Base-by-base conservation (phyloP, 148 eudicot species). In the Silene latifolia region DNA sequence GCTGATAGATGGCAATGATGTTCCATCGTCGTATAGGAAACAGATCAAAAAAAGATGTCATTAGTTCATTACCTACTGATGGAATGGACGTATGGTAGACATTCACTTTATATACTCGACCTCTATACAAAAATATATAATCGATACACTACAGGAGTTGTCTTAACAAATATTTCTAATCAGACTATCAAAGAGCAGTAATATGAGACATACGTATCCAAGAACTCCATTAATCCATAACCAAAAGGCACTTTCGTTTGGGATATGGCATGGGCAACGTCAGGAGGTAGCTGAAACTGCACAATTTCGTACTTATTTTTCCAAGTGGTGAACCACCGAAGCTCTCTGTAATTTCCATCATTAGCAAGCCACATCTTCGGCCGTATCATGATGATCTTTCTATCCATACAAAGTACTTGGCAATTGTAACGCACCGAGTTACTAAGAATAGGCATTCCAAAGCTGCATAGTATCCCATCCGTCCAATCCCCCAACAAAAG, bases 341-440 rank as follows among this genome's bases (percentile, higher is more conserved):
- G 96, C 80, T 94, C 98, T 81, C 98, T 85, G 69, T 94, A 94
- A 77, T 94, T 94, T 0, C 98, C 97, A 75, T 94, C 98, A 82
- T 92, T 92, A 67, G 97, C 98, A 66, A 94, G 96, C 88, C 91
- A 91, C 93, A 89, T 85, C 82, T 94, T 94, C 8, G 98, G 96
- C 25, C 98, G 88, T 54, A 92, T 94, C 97, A 94, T 87, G 82
- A 94, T 78, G 63, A 94, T 90, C 80, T 87, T 92, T 63, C 90
- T 84, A 73, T 94, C 89, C 78, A 94, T 79, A 77, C 98, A 94
- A 72, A 94, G 66, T 62, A 94, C 87, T 82, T 94, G 97, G 73
- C 97, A 94, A 64, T 94, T 94, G 85, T 94, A 94, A 72, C 97
- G 92, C 76, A 85, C 97, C 8, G 98, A 90, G 46, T 88, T 89